phyloP scores from a whole-genome alignment of 257 asterid species.

The Phtheirospermum japonicum region DNA sequence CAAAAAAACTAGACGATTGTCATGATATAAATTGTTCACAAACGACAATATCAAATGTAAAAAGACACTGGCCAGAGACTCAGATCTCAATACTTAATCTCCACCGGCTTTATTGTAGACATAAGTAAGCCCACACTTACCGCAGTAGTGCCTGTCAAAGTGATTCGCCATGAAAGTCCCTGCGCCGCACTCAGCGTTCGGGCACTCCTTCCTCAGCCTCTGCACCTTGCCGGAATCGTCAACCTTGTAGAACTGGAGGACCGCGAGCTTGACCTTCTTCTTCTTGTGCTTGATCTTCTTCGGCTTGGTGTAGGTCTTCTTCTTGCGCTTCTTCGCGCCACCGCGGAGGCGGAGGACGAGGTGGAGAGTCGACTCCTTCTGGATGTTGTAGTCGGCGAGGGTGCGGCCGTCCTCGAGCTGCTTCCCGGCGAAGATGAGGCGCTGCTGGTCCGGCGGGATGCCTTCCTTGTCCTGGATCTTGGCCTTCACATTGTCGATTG shows the following conservation, averaged over 20 bases:
- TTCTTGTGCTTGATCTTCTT: slow-evolving; percentile 72
- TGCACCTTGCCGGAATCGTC: slow-evolving; percentile 9
- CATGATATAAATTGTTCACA: slow-evolving; percentile 22
- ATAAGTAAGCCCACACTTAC: slow-evolving; percentile 69
- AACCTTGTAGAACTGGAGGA: slow-evolving; percentile 35
- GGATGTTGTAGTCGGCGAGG: slow-evolving; percentile 35
- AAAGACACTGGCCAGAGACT: not conserved
- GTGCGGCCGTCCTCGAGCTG: slow-evolving; percentile 74
- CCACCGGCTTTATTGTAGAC: slow-evolving; percentile 69
- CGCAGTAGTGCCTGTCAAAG: slow-evolving; percentile 69
- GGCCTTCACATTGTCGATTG: slow-evolving; percentile 54
- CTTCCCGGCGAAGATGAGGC: slow-evolving; percentile 45
- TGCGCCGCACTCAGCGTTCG: slow-evolving; percentile 8
- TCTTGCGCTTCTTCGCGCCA: slow-evolving; percentile 71
- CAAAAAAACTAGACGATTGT: slow-evolving; percentile 11
- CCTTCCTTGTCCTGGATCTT: slow-evolving; percentile 78
- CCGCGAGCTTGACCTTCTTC: slow-evolving; percentile 67
- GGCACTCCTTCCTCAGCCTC: slow-evolving; percentile 11
- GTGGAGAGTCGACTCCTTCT: slow-evolving; percentile 52
- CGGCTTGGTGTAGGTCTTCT: slow-evolving; percentile 75
- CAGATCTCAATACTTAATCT: slow-evolving; percentile 29
- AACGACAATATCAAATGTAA: not conserved
- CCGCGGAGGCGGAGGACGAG: slow-evolving; percentile 52
- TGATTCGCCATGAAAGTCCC: slow-evolving; percentile 54
- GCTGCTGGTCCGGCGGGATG: slow-evolving; percentile 78